A percentile compares a stretch with the other conserved stretches of the same genome.
Evolutionary conservation across 2,329 filamentous ascomycete species (phyloP).

Genomic region (Colletotrichum lupini): DNA sequence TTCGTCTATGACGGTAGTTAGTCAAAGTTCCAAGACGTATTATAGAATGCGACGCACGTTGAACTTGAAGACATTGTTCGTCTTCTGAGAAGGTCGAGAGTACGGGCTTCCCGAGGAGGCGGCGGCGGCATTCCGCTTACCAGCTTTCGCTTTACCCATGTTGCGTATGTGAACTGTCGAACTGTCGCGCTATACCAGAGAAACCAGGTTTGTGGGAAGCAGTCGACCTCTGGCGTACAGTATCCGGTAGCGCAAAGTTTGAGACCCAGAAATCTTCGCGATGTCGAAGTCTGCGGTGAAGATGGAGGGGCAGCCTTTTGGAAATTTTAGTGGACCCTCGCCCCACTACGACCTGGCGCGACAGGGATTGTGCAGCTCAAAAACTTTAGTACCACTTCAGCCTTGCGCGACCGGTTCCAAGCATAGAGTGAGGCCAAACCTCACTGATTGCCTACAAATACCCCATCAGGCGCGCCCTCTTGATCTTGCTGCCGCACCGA

Average conservation of each 20-base stretch:
- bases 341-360: slow-evolving; percentile 15
- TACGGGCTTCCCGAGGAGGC: slow-evolving; percentile 42
- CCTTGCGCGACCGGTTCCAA: slow-evolving; percentile 26
- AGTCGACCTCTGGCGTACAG: background rate
- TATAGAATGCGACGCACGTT: slow-evolving; percentile 67
- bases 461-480: background rate
- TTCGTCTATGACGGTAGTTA: slow-evolving; percentile 23
- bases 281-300: slow-evolving; percentile 34
- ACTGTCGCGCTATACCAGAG: background rate
- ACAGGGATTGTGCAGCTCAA: slow-evolving; percentile 33
- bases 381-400: slow-evolving; percentile 35
- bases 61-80: slow-evolving; percentile 96
- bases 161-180: slow-evolving; percentile 1
- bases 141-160: slow-evolving; percentile 66
- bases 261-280: slow-evolving; percentile 12
- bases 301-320: slow-evolving; percentile 36
- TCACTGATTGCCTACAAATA: background rate
- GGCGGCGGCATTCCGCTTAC: slow-evolving; percentile 63
- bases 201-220: too few relatives aligned
- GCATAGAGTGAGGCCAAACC: slow-evolving; percentile 5
- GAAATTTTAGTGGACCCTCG: slow-evolving; percentile 35
- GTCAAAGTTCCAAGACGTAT: slow-evolving; percentile 51
- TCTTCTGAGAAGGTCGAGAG: slow-evolving; percentile 34
- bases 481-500: background rate
- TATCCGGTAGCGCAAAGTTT: background rate